Percentiles rank a stretch among this genome's conserved stretches.
These are phyloP conservation scores for Purpureocillium lavendulum DNA, from an alignment of 2,329 filamentous ascomycete genomes.

Conservation along the genomic window DNA sequence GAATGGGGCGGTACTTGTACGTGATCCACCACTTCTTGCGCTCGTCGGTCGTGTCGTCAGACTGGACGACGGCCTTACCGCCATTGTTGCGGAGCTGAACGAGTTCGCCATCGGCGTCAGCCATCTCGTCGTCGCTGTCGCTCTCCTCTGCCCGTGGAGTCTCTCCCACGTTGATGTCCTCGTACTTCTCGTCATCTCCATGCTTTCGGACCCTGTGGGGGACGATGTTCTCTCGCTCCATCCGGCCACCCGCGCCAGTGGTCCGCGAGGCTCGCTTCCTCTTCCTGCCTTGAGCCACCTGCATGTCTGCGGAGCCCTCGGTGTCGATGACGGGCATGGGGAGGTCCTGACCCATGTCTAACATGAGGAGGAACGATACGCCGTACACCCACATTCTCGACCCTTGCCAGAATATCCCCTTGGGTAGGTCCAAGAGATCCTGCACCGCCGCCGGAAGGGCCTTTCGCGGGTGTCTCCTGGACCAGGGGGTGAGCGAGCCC, in stretches of 20 bases:
- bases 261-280: slow-evolving; percentile 42
- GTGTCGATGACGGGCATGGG: slow-evolving; percentile 18
- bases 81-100: slow-evolving; percentile 22
- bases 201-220: slow-evolving; percentile 35
- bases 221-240: slow-evolving; percentile 35
- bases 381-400: slow-evolving; percentile 81
- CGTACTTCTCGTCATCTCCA: slow-evolving; percentile 30
- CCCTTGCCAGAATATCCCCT: slow-evolving; percentile 79
- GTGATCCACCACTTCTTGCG: slow-evolving; percentile 62
- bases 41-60: slow-evolving; percentile 14
- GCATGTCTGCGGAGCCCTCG: slow-evolving; percentile 21
- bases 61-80: slow-evolving; percentile 11
- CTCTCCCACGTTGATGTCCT: slow-evolving; percentile 29
- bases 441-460: slow-evolving; percentile 67
- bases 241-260: slow-evolving; percentile 45
- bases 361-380: slow-evolving; percentile 80
- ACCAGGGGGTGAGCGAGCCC: slow-evolving; percentile 77
- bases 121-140: slow-evolving; percentile 30
- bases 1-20: slow-evolving; percentile 88
- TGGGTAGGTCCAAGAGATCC: slow-evolving; percentile 68
- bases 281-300: slow-evolving; percentile 32
- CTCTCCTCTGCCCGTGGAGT: slow-evolving; percentile 23
- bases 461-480: slow-evolving; percentile 69
- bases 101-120: slow-evolving; percentile 23
- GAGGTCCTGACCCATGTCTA: slow-evolving; percentile 72